phyloP scores from a whole-genome alignment of 23 red algal species.

The Agarophyton chilense region DNA sequence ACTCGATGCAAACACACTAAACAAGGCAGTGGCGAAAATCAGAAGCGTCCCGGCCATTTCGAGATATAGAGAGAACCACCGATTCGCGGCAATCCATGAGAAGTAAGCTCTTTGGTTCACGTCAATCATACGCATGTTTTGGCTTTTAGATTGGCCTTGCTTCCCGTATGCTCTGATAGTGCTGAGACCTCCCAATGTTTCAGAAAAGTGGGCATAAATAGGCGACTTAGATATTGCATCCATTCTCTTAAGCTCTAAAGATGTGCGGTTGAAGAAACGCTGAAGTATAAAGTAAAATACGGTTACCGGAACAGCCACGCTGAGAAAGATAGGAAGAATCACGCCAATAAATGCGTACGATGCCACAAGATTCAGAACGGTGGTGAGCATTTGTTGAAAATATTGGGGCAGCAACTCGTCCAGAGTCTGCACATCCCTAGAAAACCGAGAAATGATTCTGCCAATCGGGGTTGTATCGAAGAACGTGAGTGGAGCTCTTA shows the following conservation, averaged over 20 bases:
- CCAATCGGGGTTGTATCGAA: constrained; percentile 97
- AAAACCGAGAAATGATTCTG: constrained; percentile 92
- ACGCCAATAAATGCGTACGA: constrained; percentile 89
- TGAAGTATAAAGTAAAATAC: constrained; percentile 75
- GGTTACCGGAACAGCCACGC: constrained; percentile 68
- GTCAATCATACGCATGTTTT: constrained; percentile 82
- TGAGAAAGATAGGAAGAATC: constrained; percentile 81
- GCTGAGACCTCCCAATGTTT: constrained; percentile 91
- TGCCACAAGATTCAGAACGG: constrained; percentile 64
- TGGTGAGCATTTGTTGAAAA: constrained; percentile 73
- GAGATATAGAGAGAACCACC: constrained; percentile 86
- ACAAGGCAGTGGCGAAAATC: constrained; percentile 84
- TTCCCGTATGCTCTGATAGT: constrained; percentile 91
- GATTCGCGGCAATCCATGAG: constrained; percentile 70
- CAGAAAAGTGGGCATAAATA: constrained; percentile 95
- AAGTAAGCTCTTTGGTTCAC: constrained; percentile 85
- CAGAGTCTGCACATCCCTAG: constrained; percentile 66
- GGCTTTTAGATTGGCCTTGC: constrained; percentile 35
- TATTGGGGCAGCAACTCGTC: constrained; percentile 85
- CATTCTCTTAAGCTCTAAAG: constrained; percentile 84
- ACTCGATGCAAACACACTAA: constrained; percentile 58
- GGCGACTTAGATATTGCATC: constrained; percentile 94
- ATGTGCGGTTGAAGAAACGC: constrained; percentile 86
- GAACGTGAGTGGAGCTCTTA: constrained; percentile 88
- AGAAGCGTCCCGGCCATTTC: constrained; percentile 82